Conservation (phyloP, 2,329 filamentous ascomycete species). For the Trichoderma arundinaceum region DNA sequence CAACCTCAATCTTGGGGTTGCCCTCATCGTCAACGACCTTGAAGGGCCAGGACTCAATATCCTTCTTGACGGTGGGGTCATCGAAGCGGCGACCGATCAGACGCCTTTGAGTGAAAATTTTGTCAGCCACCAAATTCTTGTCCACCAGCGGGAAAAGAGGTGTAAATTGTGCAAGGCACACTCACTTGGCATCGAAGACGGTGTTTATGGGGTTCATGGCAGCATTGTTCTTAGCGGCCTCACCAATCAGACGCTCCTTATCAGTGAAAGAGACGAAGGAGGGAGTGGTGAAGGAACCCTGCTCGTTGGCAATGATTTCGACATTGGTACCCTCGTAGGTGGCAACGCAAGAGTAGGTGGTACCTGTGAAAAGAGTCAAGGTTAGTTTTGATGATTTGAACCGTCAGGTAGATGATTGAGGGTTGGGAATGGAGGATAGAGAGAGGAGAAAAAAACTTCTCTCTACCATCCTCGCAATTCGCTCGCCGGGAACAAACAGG, state of each 20-base stretch:
- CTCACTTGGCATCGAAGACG: slow-evolving; percentile 98
- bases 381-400: slow-evolving; percentile 18
- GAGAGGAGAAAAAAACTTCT: not conserved
- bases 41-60: slow-evolving; percentile 99
- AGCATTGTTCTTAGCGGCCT: slow-evolving; percentile 99
- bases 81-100: slow-evolving; percentile 95
- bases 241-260: slow-evolving; percentile 98
- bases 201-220: slow-evolving; percentile 99
- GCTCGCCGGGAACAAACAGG: not conserved
- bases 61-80: slow-evolving; percentile 97
- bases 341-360: slow-evolving; percentile 99
- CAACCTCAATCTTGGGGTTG: slow-evolving; percentile 89
- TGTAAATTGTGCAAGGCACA: slow-evolving; percentile 34
- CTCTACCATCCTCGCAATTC: not conserved
- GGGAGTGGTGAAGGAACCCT: slow-evolving; percentile 98
- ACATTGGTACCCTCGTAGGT: slow-evolving; percentile 99
- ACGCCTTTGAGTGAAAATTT: slow-evolving; percentile 66
- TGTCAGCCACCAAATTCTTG: slow-evolving; percentile 31
- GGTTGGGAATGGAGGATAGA: slow-evolving; percentile 4
- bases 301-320: slow-evolving; percentile 99
- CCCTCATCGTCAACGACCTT: slow-evolving; percentile 91
- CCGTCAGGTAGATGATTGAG: not conserved
- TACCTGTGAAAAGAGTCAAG: slow-evolving; percentile 64
- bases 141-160: not conserved
- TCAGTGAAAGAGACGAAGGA: slow-evolving; percentile 99